These are phyloP conservation scores for Fusarium sp. DNA, from an alignment of 2,329 filamentous ascomycete species.

Conservation along the genomic window DNA sequence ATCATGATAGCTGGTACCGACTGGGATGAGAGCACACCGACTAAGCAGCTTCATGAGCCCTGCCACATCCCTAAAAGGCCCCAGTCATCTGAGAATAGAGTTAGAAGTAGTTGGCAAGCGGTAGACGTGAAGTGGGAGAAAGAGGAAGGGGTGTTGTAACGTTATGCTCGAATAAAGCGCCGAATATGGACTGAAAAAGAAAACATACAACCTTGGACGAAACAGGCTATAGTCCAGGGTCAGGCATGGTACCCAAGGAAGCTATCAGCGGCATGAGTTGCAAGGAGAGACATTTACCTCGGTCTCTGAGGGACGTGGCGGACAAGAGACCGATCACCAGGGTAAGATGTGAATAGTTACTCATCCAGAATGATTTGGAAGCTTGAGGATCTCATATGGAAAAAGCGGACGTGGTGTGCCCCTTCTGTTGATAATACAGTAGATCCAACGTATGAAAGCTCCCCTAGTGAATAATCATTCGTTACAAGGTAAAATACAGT, in stretches of 20 bases:
- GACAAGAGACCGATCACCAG: neutral
- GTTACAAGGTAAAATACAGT: too few relatives aligned
- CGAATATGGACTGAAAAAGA: rapidly evolving
- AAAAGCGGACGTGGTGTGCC: too few relatives aligned
- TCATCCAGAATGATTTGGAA: neutral
- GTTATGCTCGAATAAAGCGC: too few relatives aligned
- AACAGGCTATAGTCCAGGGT: neutral
- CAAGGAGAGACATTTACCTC: neutral
- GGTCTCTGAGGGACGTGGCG: neutral
- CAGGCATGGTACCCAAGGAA: rapidly evolving
- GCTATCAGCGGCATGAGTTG: rapidly evolving
- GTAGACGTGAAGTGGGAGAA: neutral
- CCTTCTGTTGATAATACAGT: too few relatives aligned
- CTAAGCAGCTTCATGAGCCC: neutral
- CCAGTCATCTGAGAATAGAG: neutral
- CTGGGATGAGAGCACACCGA: neutral
- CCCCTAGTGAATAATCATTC: neutral
- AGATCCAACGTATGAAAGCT: too few relatives aligned
- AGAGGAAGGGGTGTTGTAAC: neutral
- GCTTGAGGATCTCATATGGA: neutral
- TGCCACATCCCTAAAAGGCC: neutral
- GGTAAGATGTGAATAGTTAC: neutral
- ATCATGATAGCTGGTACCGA: neutral
- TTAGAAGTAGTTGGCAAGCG: too few relatives aligned
- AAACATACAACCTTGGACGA: rapidly evolving